phyloP scores from a whole-genome alignment of 495 filamentous ascomycete genomes.

The Aspergillus bertholletiae region DNA sequence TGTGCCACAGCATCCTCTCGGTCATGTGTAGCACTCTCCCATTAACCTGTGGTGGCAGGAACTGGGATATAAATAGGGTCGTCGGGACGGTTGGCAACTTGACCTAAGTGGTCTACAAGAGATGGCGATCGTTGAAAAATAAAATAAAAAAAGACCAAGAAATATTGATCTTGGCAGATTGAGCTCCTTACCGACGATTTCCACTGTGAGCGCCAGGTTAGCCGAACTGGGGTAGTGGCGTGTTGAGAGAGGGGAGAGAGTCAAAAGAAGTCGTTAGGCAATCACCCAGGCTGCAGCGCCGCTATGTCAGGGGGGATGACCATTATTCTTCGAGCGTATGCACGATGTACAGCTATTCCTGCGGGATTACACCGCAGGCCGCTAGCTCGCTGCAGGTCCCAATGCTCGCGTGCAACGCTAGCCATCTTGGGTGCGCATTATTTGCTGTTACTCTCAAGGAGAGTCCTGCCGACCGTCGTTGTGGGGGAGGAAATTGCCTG shows the following conservation, averaged over 20 bases:
- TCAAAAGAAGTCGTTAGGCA: not conserved
- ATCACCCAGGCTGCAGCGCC: constrained; percentile 2
- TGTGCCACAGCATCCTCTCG: no score
- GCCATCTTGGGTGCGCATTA: not conserved
- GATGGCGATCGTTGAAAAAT: no score
- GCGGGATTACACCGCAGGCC: constrained; percentile 12
- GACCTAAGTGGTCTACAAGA: no score
- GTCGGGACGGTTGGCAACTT: not conserved
- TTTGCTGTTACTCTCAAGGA: not conserved
- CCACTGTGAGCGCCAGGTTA: constrained; percentile 9
- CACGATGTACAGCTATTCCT: constrained; percentile 3
- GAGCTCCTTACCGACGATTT: constrained; percentile 12
- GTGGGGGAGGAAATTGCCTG: no score
- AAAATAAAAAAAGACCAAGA: not conserved
- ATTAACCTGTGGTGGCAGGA: not conserved
- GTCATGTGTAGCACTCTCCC: no score
- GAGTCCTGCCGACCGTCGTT: not conserved
- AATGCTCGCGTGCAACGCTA: constrained; percentile 10
- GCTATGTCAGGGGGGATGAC: constrained; percentile 11
- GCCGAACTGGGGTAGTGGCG: not conserved
- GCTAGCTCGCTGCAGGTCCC: constrained; percentile 15
- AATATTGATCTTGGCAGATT: not conserved
- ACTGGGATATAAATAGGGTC: not conserved
- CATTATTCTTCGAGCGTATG: constrained; percentile 4
- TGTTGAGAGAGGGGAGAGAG: not conserved